Evolutionary conservation across 2,329 filamentous ascomycete species (phyloP).

Genomic region (Xylariaceae sp.): DNA sequence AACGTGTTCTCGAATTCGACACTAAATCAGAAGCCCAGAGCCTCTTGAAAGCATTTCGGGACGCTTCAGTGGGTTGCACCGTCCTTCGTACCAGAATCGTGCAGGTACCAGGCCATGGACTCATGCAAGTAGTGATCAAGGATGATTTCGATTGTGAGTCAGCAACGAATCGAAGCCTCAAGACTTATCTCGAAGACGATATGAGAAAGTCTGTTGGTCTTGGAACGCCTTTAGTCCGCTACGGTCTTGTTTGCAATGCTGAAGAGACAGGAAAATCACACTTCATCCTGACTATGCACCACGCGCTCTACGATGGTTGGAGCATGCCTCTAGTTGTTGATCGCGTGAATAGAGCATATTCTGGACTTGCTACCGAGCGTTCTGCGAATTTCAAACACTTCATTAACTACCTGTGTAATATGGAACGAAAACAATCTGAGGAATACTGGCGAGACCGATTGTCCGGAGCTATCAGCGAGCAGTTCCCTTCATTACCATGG

Average conservation of each 20-base stretch:
- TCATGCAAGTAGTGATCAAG: constrained; percentile 47
- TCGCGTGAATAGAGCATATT: constrained; percentile 45
- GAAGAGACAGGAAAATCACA: constrained; percentile 31
- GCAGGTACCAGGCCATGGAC: constrained; percentile 41
- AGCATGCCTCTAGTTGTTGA: constrained; percentile 50
- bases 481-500: constrained; percentile 49
- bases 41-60: constrained; percentile 43
- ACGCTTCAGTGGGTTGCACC: constrained; percentile 35
- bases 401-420: constrained; percentile 44
- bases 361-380: constrained; percentile 31
- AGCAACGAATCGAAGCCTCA: constrained; percentile 34
- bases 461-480: constrained; percentile 41
- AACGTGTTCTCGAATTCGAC: constrained; percentile 44
- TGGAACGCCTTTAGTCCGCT: constrained; percentile 45
- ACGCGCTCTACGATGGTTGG: constrained; percentile 58
- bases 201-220: constrained; percentile 42
- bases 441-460: constrained; percentile 47
- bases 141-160: constrained; percentile 35
- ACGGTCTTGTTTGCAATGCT: constrained; percentile 39
- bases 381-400: constrained; percentile 48
- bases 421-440: constrained; percentile 41
- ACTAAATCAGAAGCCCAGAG: constrained; percentile 35
- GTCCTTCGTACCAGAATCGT: constrained; percentile 51
- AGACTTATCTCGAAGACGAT: constrained; percentile 41
- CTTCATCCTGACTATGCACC: constrained; percentile 56